Evolutionary conservation across 306 rosid genomes (phyloP).

Genomic region (Citrullus colocynthis): DNA sequence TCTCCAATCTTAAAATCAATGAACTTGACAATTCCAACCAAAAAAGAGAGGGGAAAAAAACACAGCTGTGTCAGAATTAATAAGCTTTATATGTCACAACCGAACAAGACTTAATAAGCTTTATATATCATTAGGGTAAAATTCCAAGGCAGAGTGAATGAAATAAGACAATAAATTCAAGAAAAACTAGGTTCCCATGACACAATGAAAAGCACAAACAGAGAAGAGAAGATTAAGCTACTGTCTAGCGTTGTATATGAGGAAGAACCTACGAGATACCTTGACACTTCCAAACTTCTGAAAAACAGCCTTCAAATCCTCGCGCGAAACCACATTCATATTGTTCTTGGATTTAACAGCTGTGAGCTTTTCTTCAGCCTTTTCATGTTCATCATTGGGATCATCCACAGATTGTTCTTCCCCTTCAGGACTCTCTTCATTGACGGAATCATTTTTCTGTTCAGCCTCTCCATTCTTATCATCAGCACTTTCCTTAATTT

Average conservation of each 20-base stretch:
- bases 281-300: constrained; percentile 62
- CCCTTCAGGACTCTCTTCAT: constrained; percentile 29
- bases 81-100: background rate
- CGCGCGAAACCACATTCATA: constrained; percentile 70
- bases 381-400: constrained; percentile 19
- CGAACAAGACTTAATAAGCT: constrained; percentile 4
- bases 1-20: constrained; percentile 84
- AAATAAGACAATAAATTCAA: background rate
- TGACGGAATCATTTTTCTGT: constrained; percentile 14
- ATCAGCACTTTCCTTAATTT: constrained; percentile 16
- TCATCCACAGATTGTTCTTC: constrained; percentile 21
- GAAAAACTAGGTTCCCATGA: background rate
- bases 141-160: background rate
- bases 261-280: constrained; percentile 25
- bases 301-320: constrained; percentile 68
- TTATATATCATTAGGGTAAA: background rate
- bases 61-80: constrained; percentile 9
- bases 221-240: background rate
- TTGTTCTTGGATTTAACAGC: constrained; percentile 39
- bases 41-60: background rate
- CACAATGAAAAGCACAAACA: background rate
- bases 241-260: background rate
- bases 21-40: constrained; percentile 26
- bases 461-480: constrained; percentile 19
- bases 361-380: constrained; percentile 28